A percentile compares a stretch with the other conserved stretches of the same genome.
phyloP scores from a whole-genome alignment of 441 rosid genomes.

The Jatropha multifida region DNA sequence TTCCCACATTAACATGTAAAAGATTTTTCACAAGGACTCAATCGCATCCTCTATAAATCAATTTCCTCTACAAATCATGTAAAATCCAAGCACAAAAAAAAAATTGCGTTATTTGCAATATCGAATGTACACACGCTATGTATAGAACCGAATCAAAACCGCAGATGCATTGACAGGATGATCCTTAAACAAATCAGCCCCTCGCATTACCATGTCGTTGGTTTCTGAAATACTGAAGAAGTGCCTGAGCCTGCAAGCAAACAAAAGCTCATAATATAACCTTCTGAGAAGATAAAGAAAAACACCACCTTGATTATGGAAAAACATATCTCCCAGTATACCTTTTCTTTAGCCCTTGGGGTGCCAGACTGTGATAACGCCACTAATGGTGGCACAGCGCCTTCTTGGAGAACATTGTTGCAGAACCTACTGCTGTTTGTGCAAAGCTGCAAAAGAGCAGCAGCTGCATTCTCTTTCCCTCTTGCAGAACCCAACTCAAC shows the following conservation, averaged over 20 bases:
- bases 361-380: slow-evolving; percentile 84
- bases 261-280: slow-evolving; percentile 5
- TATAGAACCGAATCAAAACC: slow-evolving; percentile 32
- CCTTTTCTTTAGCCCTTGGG: slow-evolving; percentile 89
- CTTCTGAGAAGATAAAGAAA: neutral
- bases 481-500: slow-evolving; percentile 90
- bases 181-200: slow-evolving; percentile 42
- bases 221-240: slow-evolving; percentile 77
- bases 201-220: slow-evolving; percentile 71
- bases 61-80: slow-evolving; percentile 30
- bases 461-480: slow-evolving; percentile 95
- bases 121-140: slow-evolving; percentile 41
- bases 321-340: slow-evolving; percentile 17
- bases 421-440: slow-evolving; percentile 52
- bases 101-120: slow-evolving; percentile 37
- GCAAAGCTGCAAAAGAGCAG: slow-evolving; percentile 86
- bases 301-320: neutral
- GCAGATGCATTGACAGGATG: slow-evolving; percentile 19
- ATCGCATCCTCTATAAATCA: slow-evolving; percentile 28
- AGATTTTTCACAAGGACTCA: slow-evolving; percentile 20
- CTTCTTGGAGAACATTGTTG: slow-evolving; percentile 78
- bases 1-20: slow-evolving; percentile 26
- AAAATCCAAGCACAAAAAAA: slow-evolving; percentile 28
- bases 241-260: slow-evolving; percentile 70
- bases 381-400: slow-evolving; percentile 91